Base-by-base conservation (phyloP, 2,329 filamentous ascomycete genomes). In the Alternaria brassicae region DNA sequence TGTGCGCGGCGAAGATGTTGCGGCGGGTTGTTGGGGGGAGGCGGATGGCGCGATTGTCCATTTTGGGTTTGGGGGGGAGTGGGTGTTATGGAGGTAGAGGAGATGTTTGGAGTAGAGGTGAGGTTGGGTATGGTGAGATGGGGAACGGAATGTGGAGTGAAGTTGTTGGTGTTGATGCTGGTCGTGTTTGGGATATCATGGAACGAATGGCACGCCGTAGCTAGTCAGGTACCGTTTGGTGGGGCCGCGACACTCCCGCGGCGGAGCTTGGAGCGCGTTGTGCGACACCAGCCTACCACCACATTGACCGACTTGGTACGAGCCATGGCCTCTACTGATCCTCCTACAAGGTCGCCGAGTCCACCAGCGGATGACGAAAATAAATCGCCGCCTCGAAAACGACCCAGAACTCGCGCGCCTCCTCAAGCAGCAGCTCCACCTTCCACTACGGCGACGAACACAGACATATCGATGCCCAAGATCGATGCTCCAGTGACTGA, bases 381-480 rank as follows among this genome's bases (percentile, higher is more conserved):
- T 23, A 48, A 54, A 10, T 68, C 70, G 2, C 72, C 71, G 6
- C 70, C 72, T 1, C 71, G 68, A 32, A 76, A 76, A 47, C 67
- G 73, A 25, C 73, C 71, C 17, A 63, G 72, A 58, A 74, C 71
- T 19, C 68, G 70, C 78, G 74, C 65, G 75, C 79, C 52, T 70
- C 63, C 66, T 2, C 62, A 56, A 58, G 53, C 68, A 47, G 54
- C 60, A 27, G 49, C 67, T 50, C 50, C 66, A 28, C 39, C n/a
- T n/a, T 30, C 40, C 2, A 50, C 48, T 6, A 10, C 53, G n/a
- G 28, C 34, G 15, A 28, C 36, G 27, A 32, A 23, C 17, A 5
- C 28, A 19, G 39, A 51, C 12, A 27, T 23, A 32, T 6, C 58
- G 3, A 45, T 52, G 9, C 25, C 45, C n/a, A 34, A 40, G 23